Evolutionary conservation across 352 stramenopile species (phyloP), one percentile per base, ranked within the genome.

Genomic region (Globisporangium uncinulatum): DNA sequence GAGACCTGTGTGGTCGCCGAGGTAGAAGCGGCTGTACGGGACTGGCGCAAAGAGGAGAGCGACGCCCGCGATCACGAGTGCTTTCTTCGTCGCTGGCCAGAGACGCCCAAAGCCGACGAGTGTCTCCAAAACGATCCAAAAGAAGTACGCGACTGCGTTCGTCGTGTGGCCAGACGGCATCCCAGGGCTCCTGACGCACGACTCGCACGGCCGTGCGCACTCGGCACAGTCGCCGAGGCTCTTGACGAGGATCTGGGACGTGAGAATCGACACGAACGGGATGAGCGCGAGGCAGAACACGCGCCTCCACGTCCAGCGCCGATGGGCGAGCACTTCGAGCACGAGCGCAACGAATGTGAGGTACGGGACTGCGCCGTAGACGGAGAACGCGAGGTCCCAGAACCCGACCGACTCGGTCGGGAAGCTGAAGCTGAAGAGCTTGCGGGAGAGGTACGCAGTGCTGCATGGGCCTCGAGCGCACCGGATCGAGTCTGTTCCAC

Each of bases 321-420:
- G 58, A 32, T 77, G 42, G 13, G 53, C 56, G 37, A 82, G 57
- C 15, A 62, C 66, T 55, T 76, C 70, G 47, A 83, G 56, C 45
- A 78, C 15, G 17, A 55, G 19, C 32, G 19, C 34, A 2, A 36
- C 50, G 34, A 55, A 46, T 19, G 24, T 29, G n/a, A 55, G 36
- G 50, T 55, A 86, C 52, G 75, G 75, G 49, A 86, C 75, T 57
- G 79, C 78, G 24, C 75, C 61, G 53, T 86, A 86, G 53, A 79
- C 76, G 37, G 66, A 69, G 50, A 77, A 76, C 13, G 71, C 63
- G 54, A 79, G 61, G 52, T 83, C 73, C 70, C 69, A 80, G 59
- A 83, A 72, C 44, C 64, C 63, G 20, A 79, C 53, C 29, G 39
- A 50, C 20, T 76, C 36, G 0, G 61, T 66, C 32, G 75, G 71